Evolutionary conservation across 257 asterid genomes (phyloP), one percentile per base, ranked within the genome.

Genomic region (Primulina huaijiensis): DNA sequence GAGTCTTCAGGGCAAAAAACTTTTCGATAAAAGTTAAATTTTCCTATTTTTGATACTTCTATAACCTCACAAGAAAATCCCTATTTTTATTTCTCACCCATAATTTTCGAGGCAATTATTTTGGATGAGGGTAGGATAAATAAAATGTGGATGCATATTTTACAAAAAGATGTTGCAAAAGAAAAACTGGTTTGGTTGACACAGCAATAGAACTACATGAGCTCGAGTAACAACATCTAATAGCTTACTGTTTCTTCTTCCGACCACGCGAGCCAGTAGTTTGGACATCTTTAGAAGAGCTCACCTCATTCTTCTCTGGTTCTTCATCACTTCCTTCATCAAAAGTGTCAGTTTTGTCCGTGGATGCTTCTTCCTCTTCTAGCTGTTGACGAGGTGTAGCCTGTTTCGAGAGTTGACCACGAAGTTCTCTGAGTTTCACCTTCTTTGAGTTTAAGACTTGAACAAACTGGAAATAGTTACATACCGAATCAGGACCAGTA

Each of bases 371-470:
- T 58, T 80, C 93, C 12, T 82, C 89, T 78, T 78, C 80, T 20
- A 76, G 75, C n/a, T 40, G 74, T 34, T 75, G 75, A n/a, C 37
- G 73, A 38, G 85, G 56, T 35, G 77, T 30, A 50, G 69, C 78
- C 30, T 78, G 77, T 60, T 78, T 84, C 33, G 88, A 83, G 65
- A 88, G 83, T 52, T 78, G 83, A 70, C 87, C 89, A 23, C 90
- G 93, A 67, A 93, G 90, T 70, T 87, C 95, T 80, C 98, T 85
- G 33, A 93, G 97, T 86, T 93, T 89, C 16, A 86, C 83, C 82
- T 93, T 93, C 85, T 93, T 93, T 70, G 96, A 79, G 79, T 87
- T 93, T 83, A 93, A 73, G 30, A 93, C 87, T 35, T 68, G 83
- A 61, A 86, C 83, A 80, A 93, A 90, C 98, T 93, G 86, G 67